Percentiles rank a stretch among this genome's conserved stretches.
These are phyloP conservation scores for Taiozyma sp. DNA, from an alignment of 1,139 yeast species.

Conservation along the genomic window DNA sequence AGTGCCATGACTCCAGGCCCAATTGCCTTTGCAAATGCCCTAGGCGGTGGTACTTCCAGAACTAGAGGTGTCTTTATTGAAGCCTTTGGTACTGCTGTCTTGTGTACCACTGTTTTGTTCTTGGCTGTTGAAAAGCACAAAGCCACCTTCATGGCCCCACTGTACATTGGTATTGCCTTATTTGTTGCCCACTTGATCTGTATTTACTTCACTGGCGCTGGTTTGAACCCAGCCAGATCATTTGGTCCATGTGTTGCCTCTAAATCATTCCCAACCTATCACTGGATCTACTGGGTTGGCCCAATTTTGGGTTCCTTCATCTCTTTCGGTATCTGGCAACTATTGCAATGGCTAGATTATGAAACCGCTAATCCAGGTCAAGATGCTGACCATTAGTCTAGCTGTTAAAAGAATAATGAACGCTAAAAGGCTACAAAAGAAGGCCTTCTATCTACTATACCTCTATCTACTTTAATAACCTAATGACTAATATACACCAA, in stretches of 20 bases:
- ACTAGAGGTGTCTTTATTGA: constrained; percentile 79
- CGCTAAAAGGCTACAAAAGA: not conserved
- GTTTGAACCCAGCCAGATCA: constrained; percentile 87
- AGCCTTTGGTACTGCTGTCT: constrained; percentile 72
- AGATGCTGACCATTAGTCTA: constrained; percentile 36
- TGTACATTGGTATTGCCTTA: constrained; percentile 77
- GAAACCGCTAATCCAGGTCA: constrained; percentile 73
- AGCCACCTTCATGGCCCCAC: constrained; percentile 77
- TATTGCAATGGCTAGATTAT: constrained; percentile 63
- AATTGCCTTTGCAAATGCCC: constrained; percentile 63
- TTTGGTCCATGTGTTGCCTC: constrained; percentile 82
- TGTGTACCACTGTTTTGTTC: constrained; percentile 75
- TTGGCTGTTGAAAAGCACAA: constrained; percentile 81
- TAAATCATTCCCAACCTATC: constrained; percentile 70
- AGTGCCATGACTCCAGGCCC: constrained; percentile 84
- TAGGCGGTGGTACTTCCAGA: constrained; percentile 71
- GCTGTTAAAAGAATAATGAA: not conserved
- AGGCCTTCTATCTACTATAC: not conserved
- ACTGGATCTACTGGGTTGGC: constrained; percentile 94
- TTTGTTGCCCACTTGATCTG: constrained; percentile 80
- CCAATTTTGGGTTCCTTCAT: constrained; percentile 68
- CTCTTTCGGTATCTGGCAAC: constrained; percentile 65
- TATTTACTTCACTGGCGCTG: constrained; percentile 88
- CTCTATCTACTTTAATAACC: not conserved
- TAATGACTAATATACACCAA: constrained; percentile 2